Conservation (phyloP, 2,329 filamentous ascomycete genomes). For the Zymoseptoria brevis region DNA sequence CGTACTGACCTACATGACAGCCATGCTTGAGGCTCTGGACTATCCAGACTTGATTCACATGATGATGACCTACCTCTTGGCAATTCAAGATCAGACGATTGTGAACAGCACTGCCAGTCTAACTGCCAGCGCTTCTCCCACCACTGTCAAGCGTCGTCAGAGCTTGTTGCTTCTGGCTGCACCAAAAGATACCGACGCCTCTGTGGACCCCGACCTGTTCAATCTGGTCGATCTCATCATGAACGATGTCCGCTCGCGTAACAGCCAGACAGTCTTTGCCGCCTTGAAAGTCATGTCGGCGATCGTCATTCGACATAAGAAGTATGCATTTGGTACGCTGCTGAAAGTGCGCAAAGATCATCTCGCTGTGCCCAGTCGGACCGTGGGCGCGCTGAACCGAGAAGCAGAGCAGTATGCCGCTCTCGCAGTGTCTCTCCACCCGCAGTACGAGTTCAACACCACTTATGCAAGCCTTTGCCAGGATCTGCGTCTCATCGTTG, state of each 20-base stretch:
- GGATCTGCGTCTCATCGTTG: conserved; percentile 47
- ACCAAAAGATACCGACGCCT: conserved; percentile 65
- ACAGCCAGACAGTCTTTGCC: conserved; percentile 80
- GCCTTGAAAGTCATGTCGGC: conserved; percentile 81
- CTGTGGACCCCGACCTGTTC: conserved; percentile 77
- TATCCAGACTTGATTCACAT: conserved; percentile 92
- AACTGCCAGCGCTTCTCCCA: conserved; percentile 58
- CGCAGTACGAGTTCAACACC: conserved; percentile 62
- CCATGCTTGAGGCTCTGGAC: conserved; percentile 83
- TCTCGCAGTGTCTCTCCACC: conserved; percentile 60
- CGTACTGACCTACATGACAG: conserved; percentile 84
- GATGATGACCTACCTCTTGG: conserved; percentile 85
- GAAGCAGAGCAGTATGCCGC: conserved; percentile 65
- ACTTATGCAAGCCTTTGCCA: conserved; percentile 64
- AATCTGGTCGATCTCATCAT: conserved; percentile 87
- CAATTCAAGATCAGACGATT: conserved; percentile 53
- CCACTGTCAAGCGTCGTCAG: conserved; percentile 70
- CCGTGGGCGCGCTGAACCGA: conserved; percentile 64
- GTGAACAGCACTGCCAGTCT: conserved; percentile 33
- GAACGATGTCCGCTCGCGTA: conserved; percentile 74
- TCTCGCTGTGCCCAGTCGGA: conserved; percentile 51
- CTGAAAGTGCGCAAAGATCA: conserved; percentile 58
- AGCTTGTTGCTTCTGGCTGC: conserved; percentile 81
- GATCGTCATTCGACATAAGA: conserved; percentile 78
- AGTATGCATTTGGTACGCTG: conserved; percentile 71